A percentile compares a stretch with the other conserved stretches of the same genome.
Conservation (phyloP, 805 yeast genomes). For the Hanseniaspora nectarophila region DNA sequence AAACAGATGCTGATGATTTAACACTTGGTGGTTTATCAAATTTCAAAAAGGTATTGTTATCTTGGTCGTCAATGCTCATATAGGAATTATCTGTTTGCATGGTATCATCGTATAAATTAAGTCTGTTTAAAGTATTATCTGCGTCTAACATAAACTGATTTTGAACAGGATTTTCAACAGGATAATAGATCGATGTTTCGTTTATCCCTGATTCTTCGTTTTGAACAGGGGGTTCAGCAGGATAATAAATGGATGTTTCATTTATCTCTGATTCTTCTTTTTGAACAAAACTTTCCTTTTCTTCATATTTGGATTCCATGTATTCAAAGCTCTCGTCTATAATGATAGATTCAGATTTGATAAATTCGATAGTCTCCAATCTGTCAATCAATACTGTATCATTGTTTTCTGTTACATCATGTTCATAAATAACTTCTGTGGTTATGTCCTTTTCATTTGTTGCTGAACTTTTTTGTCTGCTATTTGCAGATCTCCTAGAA, state of each 20-base stretch:
- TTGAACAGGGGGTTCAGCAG: too few species aligned
- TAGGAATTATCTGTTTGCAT: background rate
- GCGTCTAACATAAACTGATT: slow-evolving; percentile 7
- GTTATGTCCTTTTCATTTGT: background rate
- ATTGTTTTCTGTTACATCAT: background rate
- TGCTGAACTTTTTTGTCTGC: background rate
- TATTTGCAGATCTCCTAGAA: slow-evolving; percentile 4
- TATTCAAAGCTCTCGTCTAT: background rate
- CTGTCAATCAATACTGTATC: background rate
- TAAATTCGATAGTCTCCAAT: background rate
- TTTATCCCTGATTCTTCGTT: background rate
- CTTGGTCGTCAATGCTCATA: background rate
- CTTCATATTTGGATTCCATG: background rate
- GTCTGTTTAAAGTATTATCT: slow-evolving; percentile 6
- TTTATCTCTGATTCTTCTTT: background rate
- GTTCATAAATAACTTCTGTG: background rate
- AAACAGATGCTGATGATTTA: slow-evolving; percentile 14
- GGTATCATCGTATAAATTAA: background rate
- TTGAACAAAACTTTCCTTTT: background rate
- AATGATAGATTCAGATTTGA: background rate
- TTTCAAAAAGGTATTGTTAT: background rate
- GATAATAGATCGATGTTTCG: background rate
- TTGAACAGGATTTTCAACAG: background rate
- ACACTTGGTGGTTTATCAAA: slow-evolving; percentile 14
- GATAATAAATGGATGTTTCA: background rate